Evolutionary conservation across 106 monocot species (phyloP), one percentile per base, ranked within the genome.

Genomic region (Iris macrosiphon): DNA sequence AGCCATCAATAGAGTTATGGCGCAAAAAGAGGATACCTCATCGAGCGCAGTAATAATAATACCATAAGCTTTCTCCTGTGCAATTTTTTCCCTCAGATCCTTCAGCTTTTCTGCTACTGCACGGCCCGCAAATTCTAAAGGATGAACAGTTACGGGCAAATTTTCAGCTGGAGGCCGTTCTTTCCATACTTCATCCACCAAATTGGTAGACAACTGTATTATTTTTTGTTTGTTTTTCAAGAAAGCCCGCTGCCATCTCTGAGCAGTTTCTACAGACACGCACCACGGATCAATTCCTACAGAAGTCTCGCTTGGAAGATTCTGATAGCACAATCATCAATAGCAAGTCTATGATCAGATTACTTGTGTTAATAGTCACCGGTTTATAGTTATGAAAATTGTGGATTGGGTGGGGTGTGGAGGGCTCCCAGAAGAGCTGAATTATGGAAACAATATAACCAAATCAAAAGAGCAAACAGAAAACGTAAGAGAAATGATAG

Each of bases 221-320:
- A 96, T 49, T 27, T 72, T 85, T 46, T 96, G 96, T 9, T 75
- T 74, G 56, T 83, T 90, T 63, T 65, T 83, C 43, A 57, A 62
- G 57, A 96, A 96, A 45, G 79, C 79, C 16, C 60, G 61, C 38
- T 79, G 86, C 71, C 79, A 96, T 77, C 79, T 86, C 60, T 83
- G 74, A 55, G 89, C 71, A 44, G 82, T 79, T 39, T 96, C 83
- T 23, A 90, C 85, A 63, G 96, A 96, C 18, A 96, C 63, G 60
- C 96, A 96, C 96, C 96, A 96, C 29, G 96, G 86, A 49, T 96
- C 86, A 15, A 83, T 61, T 64, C 96, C 96, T 24, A 96, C 56
- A 35, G 76, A 69, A 63, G 89, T 82, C 59, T 78, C 79, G 18
- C 40, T 61, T 43, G 77, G 77, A 45, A 96, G 71, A 77, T 90